Percentiles rank a stretch among this genome's conserved stretches.
phyloP scores from a whole-genome alignment of 768 basidiomycete species.

The Podaxis sp. region DNA sequence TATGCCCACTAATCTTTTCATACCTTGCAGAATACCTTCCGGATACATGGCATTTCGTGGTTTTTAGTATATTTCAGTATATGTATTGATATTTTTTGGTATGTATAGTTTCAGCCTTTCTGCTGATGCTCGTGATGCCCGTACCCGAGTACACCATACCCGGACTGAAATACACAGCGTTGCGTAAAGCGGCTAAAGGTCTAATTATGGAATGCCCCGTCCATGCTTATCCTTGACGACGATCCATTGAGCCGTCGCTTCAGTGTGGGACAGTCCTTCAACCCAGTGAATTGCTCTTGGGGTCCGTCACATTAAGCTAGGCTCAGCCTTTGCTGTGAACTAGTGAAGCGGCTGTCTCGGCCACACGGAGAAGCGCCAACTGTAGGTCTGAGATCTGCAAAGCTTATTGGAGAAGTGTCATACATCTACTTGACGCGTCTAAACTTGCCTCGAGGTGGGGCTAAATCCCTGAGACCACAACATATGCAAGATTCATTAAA shows the following conservation, averaged over 20 bases:
- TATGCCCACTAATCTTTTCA: too few relatives aligned
- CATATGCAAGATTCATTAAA: not conserved
- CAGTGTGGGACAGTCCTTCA: not conserved
- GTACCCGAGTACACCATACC: constrained; percentile 4
- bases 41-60: too few relatives aligned
- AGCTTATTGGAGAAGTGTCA: not conserved
- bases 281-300: not conserved
- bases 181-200: not conserved
- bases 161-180: not conserved
- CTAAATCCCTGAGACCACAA: not conserved
- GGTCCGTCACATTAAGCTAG: not conserved
- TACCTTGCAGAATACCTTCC: too few relatives aligned
- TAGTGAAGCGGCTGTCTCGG: not conserved
- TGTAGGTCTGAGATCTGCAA: not conserved
- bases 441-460: not conserved
- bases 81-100: too few relatives aligned
- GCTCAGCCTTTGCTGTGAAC: not conserved
- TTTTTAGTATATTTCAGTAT: too few relatives aligned
- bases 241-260: not conserved
- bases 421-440: not conserved
- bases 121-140: too few relatives aligned
- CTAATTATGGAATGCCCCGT: not conserved
- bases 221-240: constrained; percentile 1
- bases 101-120: too few relatives aligned
- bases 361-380: too few relatives aligned